Evolutionary conservation across 2,329 filamentous ascomycete genomes (phyloP), one percentile per base, ranked within the genome.

Genomic region (Eutypa lata): DNA sequence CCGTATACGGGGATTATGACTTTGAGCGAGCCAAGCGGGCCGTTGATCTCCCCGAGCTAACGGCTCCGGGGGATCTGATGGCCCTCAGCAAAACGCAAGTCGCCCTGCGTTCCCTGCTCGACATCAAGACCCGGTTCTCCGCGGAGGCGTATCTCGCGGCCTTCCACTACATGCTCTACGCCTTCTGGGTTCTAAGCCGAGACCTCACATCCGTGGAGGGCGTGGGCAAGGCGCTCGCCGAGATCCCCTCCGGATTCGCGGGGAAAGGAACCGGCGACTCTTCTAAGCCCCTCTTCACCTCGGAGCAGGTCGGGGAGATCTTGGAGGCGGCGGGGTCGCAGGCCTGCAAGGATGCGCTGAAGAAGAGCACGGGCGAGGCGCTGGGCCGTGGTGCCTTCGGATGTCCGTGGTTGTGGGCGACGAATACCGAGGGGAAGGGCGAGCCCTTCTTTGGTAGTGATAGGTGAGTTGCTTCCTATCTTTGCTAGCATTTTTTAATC

Each of bases 391-490:
- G 89, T 0, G 89, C 89, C 0, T 93, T 89, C 68, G 90, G 90
- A 0, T 83, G 84, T 48, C 90, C 90, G 1, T 93, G 89, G 89
- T 76, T 89, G 55, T 86, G 84, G 79, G 88, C 85, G 3, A 77
- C 75, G 18, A 83, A 87, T 60, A 67, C 64, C 2, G 68, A 78
- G 56, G 86, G 86, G 0, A 68, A 76, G 52, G 76, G 76, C 47
- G 84, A 89, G 71, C 82, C 86, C 0, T 90, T 91, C 66, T 92
- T 92, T 69, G 89, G 89, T 2, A 91, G 87, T 70, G 89, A 92
- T 71, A 74, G 83, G 81, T 78, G 65, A 54, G 70, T 70, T 48
- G 7, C 21, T 22, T 48, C 38, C 14, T 16, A 3, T 26, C 18
- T 37, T 42, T 18, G 8, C 18, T 6, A 14, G 10, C 19, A 11